Conservation (phyloP, 1,284 basidiomycete species). For the Malassezia pachydermatis region DNA sequence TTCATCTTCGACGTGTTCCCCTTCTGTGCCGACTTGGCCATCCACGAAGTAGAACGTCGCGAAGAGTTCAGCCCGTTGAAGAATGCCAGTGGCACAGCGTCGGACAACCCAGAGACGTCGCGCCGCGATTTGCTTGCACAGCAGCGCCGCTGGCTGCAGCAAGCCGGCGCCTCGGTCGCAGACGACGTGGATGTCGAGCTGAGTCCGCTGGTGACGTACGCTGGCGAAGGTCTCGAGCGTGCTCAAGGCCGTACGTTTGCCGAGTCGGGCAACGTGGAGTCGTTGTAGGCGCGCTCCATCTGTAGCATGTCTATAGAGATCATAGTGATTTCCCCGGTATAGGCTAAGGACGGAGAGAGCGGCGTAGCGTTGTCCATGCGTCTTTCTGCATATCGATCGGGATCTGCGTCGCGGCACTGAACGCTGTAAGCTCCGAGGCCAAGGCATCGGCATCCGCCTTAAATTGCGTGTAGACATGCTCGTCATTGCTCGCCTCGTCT, state of each 20-base stretch:
- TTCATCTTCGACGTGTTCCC: slow-evolving; percentile 99
- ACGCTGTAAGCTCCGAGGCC: too few species aligned
- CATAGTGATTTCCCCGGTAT: too few species aligned
- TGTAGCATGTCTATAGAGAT: too few species aligned
- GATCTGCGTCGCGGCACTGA: too few species aligned
- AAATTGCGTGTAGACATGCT: slow-evolving; percentile 10
- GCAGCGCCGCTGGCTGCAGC: slow-evolving; percentile 71
- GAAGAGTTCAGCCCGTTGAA: slow-evolving; percentile 96
- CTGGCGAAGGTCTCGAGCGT: slow-evolving; percentile 76
- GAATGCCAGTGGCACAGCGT: slow-evolving; percentile 86
- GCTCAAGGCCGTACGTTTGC: slow-evolving; percentile 66
- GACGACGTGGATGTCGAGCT: slow-evolving; percentile 75
- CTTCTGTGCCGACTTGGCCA: slow-evolving; percentile 64
- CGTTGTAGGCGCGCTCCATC: slow-evolving; percentile 3
- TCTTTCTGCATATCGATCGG: too few species aligned
- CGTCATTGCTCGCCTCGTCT: neutral
- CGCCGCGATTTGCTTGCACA: slow-evolving; percentile 80
- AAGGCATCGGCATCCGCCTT: slow-evolving; percentile 2
- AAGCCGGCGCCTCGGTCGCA: slow-evolving; percentile 63
- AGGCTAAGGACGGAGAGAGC: too few species aligned
- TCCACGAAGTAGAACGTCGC: slow-evolving; percentile 74
- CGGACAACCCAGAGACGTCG: slow-evolving; percentile 85
- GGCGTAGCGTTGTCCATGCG: too few species aligned
- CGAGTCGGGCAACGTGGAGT: slow-evolving; percentile 33
- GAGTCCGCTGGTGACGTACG: slow-evolving; percentile 76